Conservation (phyloP, 805 yeast species). For the Saccharomycopsis vini region DNA sequence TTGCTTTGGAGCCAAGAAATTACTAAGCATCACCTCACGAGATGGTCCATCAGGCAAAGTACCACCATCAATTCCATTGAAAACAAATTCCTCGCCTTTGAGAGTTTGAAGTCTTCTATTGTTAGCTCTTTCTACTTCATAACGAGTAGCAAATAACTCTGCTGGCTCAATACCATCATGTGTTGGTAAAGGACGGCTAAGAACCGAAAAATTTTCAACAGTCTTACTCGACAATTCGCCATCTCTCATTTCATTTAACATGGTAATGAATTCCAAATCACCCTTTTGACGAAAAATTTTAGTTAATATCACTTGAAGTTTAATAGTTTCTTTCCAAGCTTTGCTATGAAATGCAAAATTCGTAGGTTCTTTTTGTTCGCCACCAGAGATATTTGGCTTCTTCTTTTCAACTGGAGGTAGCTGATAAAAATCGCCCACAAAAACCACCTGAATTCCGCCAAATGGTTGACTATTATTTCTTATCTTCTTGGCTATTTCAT, state of each 20-base stretch:
- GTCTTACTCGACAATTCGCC: conserved; percentile 48
- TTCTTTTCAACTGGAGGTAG: conserved; percentile 58
- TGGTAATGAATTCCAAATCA: conserved; percentile 56
- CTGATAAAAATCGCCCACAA: conserved; percentile 78
- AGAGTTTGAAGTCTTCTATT: conserved; percentile 37
- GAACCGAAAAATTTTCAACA: conserved; percentile 37
- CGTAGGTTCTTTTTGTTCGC: conserved; percentile 24
- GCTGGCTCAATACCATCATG: conserved; percentile 62
- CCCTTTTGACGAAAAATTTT: conserved; percentile 73
- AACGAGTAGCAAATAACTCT: conserved; percentile 62
- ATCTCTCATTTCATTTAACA: conserved; percentile 67
- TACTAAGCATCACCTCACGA: conserved; percentile 31
- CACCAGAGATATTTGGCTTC: conserved; percentile 14
- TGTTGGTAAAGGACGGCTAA: conserved; percentile 43
- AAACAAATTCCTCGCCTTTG: conserved; percentile 36
- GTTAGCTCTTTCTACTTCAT: conserved; percentile 65
- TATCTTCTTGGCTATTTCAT: conserved; percentile 46
- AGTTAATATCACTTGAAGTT: conserved; percentile 46
- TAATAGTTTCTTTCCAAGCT: conserved; percentile 53
- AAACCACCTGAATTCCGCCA: conserved; percentile 72
- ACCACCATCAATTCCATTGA: conserved; percentile 38
- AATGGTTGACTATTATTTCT: conserved; percentile 45
- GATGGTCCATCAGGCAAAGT: conserved; percentile 6
- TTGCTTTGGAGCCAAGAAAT: conserved; percentile 53
- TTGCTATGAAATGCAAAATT: conserved; percentile 57